A percentile compares a stretch with the other conserved stretches of the same genome.
Evolutionary conservation across 2,329 filamentous ascomycete genomes (phyloP).

Genomic region (Trichoderma hamatum): DNA sequence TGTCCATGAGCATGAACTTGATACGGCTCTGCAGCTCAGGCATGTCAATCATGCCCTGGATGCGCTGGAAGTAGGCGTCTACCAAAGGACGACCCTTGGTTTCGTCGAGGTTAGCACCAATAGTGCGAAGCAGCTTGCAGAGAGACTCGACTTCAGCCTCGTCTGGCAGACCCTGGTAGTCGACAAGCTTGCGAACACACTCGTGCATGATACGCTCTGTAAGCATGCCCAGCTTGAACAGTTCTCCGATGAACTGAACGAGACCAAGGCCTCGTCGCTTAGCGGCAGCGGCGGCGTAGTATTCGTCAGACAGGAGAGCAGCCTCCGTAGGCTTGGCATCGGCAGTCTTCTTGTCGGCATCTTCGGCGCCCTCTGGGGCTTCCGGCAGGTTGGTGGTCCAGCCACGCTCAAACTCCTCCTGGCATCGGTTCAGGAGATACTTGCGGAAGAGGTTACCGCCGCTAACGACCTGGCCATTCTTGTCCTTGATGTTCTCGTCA

Average conservation of each 20-base stretch:
- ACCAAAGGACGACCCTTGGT: conserved; percentile 84
- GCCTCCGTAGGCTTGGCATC: conserved; percentile 67
- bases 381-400: conserved; percentile 87
- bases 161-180: conserved; percentile 90
- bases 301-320: conserved; percentile 89
- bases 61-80: conserved; percentile 91
- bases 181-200: conserved; percentile 94
- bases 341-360: conserved; percentile 54
- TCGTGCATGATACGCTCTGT: conserved; percentile 99
- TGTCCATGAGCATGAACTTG: conserved; percentile 95
- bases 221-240: conserved; percentile 98
- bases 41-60: conserved; percentile 78
- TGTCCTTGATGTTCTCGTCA: conserved; percentile 93
- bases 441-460: conserved; percentile 97
- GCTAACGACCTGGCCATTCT: conserved; percentile 81
- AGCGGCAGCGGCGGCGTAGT: conserved; percentile 89
- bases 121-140: conserved; percentile 87
- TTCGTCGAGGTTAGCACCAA: conserved; percentile 82
- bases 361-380: conserved; percentile 65
- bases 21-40: conserved; percentile 83
- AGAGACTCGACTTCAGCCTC: conserved; percentile 96
- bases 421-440: conserved; percentile 96
- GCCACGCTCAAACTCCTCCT: conserved; percentile 97
- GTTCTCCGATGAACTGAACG: conserved; percentile 98
- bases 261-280: conserved; percentile 97